phyloP scores from a whole-genome alignment of 2,329 filamentous ascomycete genomes.

The Fusarium sp. region DNA sequence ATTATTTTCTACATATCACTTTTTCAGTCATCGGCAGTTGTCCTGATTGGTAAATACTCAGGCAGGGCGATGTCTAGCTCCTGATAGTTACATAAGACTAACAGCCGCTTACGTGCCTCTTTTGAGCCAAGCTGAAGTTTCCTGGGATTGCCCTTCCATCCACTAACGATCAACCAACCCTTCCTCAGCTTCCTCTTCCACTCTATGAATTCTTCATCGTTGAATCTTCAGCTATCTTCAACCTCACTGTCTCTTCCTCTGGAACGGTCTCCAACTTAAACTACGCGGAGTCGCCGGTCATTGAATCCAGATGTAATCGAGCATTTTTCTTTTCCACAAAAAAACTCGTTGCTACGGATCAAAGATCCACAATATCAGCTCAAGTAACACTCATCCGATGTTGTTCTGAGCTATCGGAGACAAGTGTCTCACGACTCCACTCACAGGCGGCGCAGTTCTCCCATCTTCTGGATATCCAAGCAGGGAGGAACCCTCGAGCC shows the following conservation, averaged over 20 bases:
- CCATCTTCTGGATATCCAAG: constrained; percentile 25
- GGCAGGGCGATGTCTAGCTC: constrained; percentile 22
- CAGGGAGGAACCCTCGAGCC: constrained; percentile 37
- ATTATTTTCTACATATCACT: constrained; percentile 4
- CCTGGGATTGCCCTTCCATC: neutral
- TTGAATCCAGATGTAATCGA: constrained; percentile 15
- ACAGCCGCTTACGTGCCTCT: neutral
- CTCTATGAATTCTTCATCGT: constrained; percentile 14
- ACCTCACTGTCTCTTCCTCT: neutral
- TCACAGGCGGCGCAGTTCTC: constrained; percentile 26
- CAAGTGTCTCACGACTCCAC: constrained; percentile 47
- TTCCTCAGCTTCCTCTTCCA: neutral
- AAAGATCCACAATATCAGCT: constrained; percentile 27
- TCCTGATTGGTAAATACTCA: constrained; percentile 1
- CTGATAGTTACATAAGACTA: neutral
- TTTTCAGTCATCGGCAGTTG: constrained; percentile 8
- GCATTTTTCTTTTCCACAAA: constrained; percentile 11
- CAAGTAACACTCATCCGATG: constrained; percentile 19
- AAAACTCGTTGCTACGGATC: constrained; percentile 36
- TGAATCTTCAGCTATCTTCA: constrained; percentile 1
- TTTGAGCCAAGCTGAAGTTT: neutral
- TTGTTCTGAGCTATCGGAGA: constrained; percentile 39
- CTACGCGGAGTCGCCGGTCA: constrained; percentile 19
- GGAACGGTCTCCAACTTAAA: neutral
- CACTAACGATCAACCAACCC: neutral